Base-by-base conservation (phyloP, 208 protist genomes). In the Angomonas ambiguus region DNA sequence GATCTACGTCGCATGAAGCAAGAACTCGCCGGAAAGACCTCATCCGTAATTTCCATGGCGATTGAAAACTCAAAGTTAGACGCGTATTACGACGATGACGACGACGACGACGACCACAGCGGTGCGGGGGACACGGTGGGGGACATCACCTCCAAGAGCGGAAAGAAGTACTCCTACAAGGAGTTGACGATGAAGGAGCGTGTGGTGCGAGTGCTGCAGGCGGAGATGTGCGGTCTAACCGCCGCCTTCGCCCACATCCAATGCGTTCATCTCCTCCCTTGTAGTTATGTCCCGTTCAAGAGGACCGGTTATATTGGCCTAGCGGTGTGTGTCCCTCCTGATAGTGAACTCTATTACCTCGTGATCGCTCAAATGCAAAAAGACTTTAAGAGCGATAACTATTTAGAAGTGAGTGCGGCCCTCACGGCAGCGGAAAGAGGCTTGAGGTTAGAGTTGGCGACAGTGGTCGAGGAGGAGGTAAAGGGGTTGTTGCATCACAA, bases 191-290 rank as follows among this genome's bases (percentile, higher is more conserved):
- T 88, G 65, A 88, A 91, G 59, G 96, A 98, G 77, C 85, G 82
- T 58, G 76, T 98, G 45, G 74, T 97, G 42, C 85, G 92, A 31
- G 51, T 92, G 51, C 76, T 98, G 33, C 99, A 99, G 77, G 98
- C 94, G 62, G 96, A 98, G 70, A 97, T 99, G 93, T 69, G 98
- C 0, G 97, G 97, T 5, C 79, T 94, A 45, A 71, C 82, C 30
- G 95, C 88, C 11, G 71, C 85, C 35, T 98, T 98, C 72, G 93
- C 78, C 20, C 85, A 99, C 83, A 97, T 99, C 58, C 84, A 97
- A 60, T 97, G 94, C 61, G 86, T 98, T 22, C 99, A 99, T 64
- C 94, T 98, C 55, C 90, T 94, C n/a, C 82, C 94, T n/a, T 76
- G 74, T 56, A 18, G 4, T 22, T 35, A 67, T n/a, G 61, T 77